Evolutionary conservation across 2,329 filamentous ascomycete genomes (phyloP), one percentile per base, ranked within the genome.

Genomic region (Arthrinium phaeospermum): DNA sequence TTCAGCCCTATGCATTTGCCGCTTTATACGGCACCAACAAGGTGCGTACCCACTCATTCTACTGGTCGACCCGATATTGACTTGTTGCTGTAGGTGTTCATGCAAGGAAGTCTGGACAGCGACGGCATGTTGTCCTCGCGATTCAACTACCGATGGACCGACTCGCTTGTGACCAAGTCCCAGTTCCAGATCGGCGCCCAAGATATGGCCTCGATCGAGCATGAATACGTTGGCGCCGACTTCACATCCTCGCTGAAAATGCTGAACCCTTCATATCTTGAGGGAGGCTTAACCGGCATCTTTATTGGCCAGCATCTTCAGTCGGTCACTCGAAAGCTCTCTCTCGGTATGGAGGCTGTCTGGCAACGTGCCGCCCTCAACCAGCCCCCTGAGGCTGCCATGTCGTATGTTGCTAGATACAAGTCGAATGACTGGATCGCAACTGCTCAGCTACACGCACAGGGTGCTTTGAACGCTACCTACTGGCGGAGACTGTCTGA

Each of bases 251-350:
- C 94, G 57, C 81, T 99, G 78, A 99, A 98, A 87, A 92, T 94
- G 80, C 90, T 98, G 81, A 98, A 98, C 87, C 96, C 96, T n/a
- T 98, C 95, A 7, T 87, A 92, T 77, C 90, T 99, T 70, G 95
- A 98, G 81, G 96, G 96, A 73, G 94, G 95, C 71, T 84, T 98
- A 70, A 99, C 96, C 37, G 96, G 96, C 78, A 98, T 98, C 84
- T 94, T 94, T 82, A 95, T 99, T 79, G 95, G 94, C 78, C 96
- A 93, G 86, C 98, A 98, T 85, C 89, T 99, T 73, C 96, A 99
- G 85, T 94, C 95, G 69, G 86, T 99, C 74, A 99, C 96, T 53
- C 93, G 94, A 74, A 92, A 90, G 79, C 89, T 99, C 74, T 91
- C 96, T 68, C 87, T 99, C 70, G 96, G 96, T 77, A 88, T 98